phyloP scores from a whole-genome alignment of 768 basidiomycete genomes.

The Xerocomus spinulosus region DNA sequence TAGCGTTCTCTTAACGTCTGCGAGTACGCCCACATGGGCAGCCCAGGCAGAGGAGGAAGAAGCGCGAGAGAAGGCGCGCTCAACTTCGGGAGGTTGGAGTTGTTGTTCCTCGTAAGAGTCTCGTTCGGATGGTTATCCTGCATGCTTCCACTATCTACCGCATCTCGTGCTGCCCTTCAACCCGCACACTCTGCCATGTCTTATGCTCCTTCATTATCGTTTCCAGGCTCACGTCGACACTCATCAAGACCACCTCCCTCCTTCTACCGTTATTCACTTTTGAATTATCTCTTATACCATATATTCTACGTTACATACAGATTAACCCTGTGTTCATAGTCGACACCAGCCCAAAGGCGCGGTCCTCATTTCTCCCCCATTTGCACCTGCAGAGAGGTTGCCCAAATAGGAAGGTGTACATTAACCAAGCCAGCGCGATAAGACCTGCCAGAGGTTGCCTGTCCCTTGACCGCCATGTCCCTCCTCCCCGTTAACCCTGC shows the following conservation, averaged over 20 bases:
- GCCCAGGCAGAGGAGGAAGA: conserved; percentile 80
- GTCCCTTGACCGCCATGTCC: conserved; percentile 43
- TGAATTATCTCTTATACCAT: conserved; percentile 40
- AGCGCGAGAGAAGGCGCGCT: conserved; percentile 50
- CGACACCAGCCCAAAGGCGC: conserved; percentile 8
- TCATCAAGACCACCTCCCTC: conserved; percentile 10
- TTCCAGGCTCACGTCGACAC: conserved; percentile 16
- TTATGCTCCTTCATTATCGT: conserved; percentile 25
- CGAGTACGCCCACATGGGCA: conserved; percentile 66
- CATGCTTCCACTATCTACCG: conserved; percentile 20
- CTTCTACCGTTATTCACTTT: conserved; percentile 29
- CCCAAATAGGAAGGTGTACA: conserved; percentile 29
- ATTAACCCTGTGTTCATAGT: conserved; percentile 36
- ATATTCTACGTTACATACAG: conserved; percentile 36
- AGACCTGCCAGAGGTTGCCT: conserved; percentile 6
- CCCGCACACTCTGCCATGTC: conserved; percentile 25
- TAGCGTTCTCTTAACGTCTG: conserved; percentile 70
- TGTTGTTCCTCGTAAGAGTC: conserved; percentile 54
- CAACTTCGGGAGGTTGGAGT: conserved; percentile 53
- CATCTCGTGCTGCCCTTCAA: conserved; percentile 8
- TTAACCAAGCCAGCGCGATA: conserved; percentile 1
- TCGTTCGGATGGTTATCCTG: conserved; percentile 7
- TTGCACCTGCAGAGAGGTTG: background rate
- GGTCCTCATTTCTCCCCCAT: conserved; percentile 5
- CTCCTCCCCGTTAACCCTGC: conserved; percentile 50